Conservation (phyloP, 805 yeast genomes). For the Saturnispora kantuleensis region DNA sequence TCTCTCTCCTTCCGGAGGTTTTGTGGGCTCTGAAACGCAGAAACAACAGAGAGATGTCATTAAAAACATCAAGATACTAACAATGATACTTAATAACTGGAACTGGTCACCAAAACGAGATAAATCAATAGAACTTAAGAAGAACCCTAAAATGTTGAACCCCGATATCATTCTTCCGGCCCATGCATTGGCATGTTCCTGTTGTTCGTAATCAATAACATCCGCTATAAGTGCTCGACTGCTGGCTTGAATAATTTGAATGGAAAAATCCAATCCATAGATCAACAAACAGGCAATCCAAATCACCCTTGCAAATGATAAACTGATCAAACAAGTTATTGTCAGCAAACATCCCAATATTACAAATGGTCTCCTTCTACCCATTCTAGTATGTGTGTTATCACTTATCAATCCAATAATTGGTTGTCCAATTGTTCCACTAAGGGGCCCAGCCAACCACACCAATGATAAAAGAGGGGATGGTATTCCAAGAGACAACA, state of each 20-base stretch:
- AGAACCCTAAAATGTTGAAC: constrained; percentile 50
- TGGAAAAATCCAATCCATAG: constrained; percentile 46
- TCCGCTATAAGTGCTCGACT: constrained; percentile 54
- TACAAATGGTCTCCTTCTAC: constrained; percentile 50
- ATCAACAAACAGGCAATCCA: constrained; percentile 46
- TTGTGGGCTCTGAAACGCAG: constrained; percentile 38
- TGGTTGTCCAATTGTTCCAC: constrained; percentile 58
- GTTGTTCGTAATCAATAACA: constrained; percentile 47
- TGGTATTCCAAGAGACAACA: constrained; percentile 52
- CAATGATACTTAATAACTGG: constrained; percentile 37
- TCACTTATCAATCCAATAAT: constrained; percentile 52
- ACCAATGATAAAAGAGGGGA: constrained; percentile 45
- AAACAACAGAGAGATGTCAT: constrained; percentile 33
- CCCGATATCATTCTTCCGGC: constrained; percentile 55
- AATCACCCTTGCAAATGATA: constrained; percentile 38
- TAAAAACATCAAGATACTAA: constrained; percentile 31
- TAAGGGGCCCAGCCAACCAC: constrained; percentile 61
- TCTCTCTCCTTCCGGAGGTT: constrained; percentile 6
- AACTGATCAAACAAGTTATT: constrained; percentile 31
- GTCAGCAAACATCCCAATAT: constrained; percentile 45
- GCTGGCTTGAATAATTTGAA: constrained; percentile 50
- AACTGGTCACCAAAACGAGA: constrained; percentile 39
- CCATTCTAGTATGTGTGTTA: constrained; percentile 33
- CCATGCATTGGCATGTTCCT: constrained; percentile 53
- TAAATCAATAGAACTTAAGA: constrained; percentile 40